These are phyloP conservation scores for Mycosarcoma mackinlayi DNA, from an alignment of 1,284 basidiomycete genomes.

Conservation along the genomic window DNA sequence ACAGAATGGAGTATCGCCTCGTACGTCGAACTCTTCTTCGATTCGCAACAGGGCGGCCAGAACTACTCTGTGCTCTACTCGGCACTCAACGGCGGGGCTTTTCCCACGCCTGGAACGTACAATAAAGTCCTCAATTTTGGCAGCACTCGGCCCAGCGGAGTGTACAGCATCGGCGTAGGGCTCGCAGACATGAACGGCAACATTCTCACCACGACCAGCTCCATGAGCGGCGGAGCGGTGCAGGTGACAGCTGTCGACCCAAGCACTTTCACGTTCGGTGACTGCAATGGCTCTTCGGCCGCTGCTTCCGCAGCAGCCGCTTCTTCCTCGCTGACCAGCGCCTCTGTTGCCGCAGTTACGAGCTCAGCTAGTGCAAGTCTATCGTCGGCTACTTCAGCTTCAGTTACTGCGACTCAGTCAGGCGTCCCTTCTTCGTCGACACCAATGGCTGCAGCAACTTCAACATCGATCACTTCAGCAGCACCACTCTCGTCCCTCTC, in stretches of 20 bases:
- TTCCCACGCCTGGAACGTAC: conserved; percentile 15
- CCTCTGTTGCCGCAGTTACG: neutral
- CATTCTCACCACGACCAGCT: conserved; percentile 9
- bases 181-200: conserved; percentile 16
- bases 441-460: neutral
- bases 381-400: neutral
- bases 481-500: conserved; percentile 2
- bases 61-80: conserved; percentile 36
- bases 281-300: neutral
- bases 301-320: neutral
- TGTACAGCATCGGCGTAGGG: conserved; percentile 23
- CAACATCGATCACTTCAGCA: conserved; percentile 4
- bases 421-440: conserved; percentile 2
- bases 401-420: neutral
- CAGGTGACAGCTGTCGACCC: conserved; percentile 18
- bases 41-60: conserved; percentile 2
- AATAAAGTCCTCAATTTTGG: conserved; percentile 14
- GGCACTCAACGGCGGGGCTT: conserved; percentile 2
- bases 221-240: neutral
- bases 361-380: neutral
- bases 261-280: conserved; percentile 12
- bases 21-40: conserved; percentile 27
- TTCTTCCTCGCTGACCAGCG: neutral
- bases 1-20: conserved; percentile 30
- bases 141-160: conserved; percentile 2